phyloP scores from a whole-genome alignment of 2,329 filamentous ascomycete genomes.

The Arthrobotrys sphaeroides region DNA sequence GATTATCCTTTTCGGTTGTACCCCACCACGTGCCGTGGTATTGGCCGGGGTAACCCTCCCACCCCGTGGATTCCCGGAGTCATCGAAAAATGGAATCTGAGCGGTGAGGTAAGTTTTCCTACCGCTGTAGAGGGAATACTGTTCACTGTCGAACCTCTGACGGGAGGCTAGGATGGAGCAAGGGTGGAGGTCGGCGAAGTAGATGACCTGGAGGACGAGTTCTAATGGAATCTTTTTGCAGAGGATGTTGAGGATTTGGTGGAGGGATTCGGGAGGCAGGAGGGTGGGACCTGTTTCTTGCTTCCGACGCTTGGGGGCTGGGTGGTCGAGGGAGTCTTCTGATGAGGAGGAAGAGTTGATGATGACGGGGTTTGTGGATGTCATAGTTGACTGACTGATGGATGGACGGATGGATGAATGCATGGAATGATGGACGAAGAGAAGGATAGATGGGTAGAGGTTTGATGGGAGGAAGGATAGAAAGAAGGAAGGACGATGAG shows the following conservation, averaged over 20 bases:
- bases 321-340: no score
- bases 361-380: no score
- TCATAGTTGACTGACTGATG: no score
- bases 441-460: no score
- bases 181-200: neutral
- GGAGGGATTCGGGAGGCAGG: neutral
- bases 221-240: conserved; percentile 11
- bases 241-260: neutral
- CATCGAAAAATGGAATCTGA: conserved; percentile 21
- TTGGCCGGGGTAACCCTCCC: neutral
- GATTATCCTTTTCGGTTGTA: no score
- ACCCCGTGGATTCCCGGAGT: neutral
- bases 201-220: conserved; percentile 10
- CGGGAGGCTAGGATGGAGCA: neutral
- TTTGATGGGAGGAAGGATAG: no score
- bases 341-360: no score
- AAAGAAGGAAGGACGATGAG: no score
- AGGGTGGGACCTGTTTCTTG: neutral
- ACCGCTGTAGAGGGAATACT: neutral
- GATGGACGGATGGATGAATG: no score
- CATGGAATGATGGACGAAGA: no score
- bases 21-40: no score
- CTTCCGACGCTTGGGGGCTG: neutral
- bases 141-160: neutral
- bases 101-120: conserved; percentile 26